Evolutionary conservation across 768 basidiomycete genomes (phyloP).

Genomic region (Mrakia blollopis): DNA sequence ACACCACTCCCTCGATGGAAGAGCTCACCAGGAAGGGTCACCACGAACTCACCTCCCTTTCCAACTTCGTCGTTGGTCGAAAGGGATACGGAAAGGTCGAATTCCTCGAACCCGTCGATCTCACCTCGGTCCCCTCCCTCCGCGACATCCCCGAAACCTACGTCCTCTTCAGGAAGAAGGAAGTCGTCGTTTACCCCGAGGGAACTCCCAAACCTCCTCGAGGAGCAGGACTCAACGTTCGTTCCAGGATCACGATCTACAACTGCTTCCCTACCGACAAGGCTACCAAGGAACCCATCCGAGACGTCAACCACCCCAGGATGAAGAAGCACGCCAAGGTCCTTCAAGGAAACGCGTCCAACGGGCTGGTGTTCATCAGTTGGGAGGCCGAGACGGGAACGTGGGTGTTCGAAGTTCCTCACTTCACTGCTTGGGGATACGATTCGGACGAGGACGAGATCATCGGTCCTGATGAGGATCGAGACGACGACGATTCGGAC

Average conservation of each 20-base stretch:
- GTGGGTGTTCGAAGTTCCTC: conserved; percentile 91
- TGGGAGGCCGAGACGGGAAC: conserved; percentile 76
- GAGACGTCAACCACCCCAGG: conserved; percentile 69
- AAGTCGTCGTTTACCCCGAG: conserved; percentile 85
- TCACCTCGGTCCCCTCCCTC: conserved; percentile 75
- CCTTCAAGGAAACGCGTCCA: conserved; percentile 77
- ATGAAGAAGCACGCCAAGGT: conserved; percentile 68
- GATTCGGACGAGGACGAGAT: conserved; percentile 38
- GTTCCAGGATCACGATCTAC: conserved; percentile 67
- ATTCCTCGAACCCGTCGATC: conserved; percentile 70
- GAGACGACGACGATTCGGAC: background rate
- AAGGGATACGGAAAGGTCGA: conserved; percentile 82
- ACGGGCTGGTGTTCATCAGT: conserved; percentile 60
- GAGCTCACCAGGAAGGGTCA: conserved; percentile 66
- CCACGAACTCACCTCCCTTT: conserved; percentile 66
- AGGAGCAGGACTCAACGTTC: conserved; percentile 84
- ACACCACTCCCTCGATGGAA: conserved; percentile 71
- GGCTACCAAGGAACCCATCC: conserved; percentile 82
- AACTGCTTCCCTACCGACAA: conserved; percentile 87
- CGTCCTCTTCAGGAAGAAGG: conserved; percentile 78
- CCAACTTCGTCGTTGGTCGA: conserved; percentile 80
- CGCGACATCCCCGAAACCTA: conserved; percentile 78
- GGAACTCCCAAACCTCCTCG: conserved; percentile 77
- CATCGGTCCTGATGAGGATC: conserved; percentile 16
- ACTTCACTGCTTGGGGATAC: conserved; percentile 57